phyloP scores from a whole-genome alignment of 345 rosid genomes.

The Eucalyptus rudis region DNA sequence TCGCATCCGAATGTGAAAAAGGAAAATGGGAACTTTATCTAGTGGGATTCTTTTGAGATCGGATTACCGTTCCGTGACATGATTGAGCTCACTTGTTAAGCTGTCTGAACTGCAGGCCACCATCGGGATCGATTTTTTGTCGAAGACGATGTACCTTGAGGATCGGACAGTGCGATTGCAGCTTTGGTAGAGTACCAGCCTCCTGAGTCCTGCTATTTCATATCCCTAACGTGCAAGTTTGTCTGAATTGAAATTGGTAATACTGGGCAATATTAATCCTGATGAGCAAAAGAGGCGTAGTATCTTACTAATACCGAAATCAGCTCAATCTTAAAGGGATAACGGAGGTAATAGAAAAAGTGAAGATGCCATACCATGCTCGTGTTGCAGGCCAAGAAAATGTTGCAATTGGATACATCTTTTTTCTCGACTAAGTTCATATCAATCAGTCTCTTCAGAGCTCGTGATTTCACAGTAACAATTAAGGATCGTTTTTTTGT shows the following conservation, averaged over 20 bases:
- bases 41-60: neutral
- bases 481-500: neutral
- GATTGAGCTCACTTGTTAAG: neutral
- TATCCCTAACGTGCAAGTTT: neutral
- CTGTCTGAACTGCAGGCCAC: conserved; percentile 52
- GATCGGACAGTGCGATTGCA: conserved; percentile 89
- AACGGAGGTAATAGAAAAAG: neutral
- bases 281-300: neutral
- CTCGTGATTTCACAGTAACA: neutral
- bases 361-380: neutral
- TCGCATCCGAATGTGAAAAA: neutral
- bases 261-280: neutral
- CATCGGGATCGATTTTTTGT: conserved; percentile 83
- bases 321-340: neutral
- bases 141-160: conserved; percentile 92
- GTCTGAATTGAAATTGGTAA: neutral
- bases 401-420: neutral
- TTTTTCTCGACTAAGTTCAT: neutral
- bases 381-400: neutral
- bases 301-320: neutral
- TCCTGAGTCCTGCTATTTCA: neutral
- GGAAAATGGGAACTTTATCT: neutral
- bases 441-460: neutral
- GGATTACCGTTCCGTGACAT: neutral
- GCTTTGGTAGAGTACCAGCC: conserved; percentile 43